Base-by-base conservation (phyloP, 2,329 filamentous ascomycete species). In the Cryphonectria carpinicola region DNA sequence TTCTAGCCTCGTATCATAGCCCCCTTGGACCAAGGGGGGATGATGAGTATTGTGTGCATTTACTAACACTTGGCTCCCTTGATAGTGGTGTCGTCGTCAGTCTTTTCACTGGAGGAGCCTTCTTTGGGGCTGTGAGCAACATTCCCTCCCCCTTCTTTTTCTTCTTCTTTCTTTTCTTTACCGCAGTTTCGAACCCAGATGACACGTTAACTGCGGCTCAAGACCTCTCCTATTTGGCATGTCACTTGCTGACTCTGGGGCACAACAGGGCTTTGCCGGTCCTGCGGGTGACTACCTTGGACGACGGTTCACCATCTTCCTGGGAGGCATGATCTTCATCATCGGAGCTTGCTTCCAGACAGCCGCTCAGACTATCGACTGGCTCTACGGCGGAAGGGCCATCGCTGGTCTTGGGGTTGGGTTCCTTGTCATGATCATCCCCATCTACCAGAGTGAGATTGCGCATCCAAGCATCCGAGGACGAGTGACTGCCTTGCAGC, bases 381-480 rank as follows among this genome's bases (percentile, higher is more conserved):
- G 90, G 76, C 84, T 95, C 28, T 93, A 92, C 76, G 84, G 89
- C 54, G 93, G 93, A 19, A 86, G 93, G 49, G 87, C 87, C 74
- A 83, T 95, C 66, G 90, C 92, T 39, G 92, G 92, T 68, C 78
- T 91, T 28, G 90, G 87, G 28, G 85, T 88, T 68, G 82, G 84
- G 52, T 80, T 83, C 69, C 73, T 83, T 68, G 77, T 78, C 46
- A 82, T 81, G 80, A 80, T 81, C 46, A 81, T 83, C 72, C 81
- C 92, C 2, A 80, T 95, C 0, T 95, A 94, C 78, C 93, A 95
- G 78, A 92, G 91, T 32, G 93, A 96, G 77, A 85, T 95, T 35
- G 90, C 91, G 4, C 93, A 95, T 78, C 93, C 93, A 1, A 87
- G 86, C 70, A 95, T 95, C 76, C 88, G 93, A 78, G 93, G 93